Conservation (phyloP, 192 early-diverging fungal genomes). For the Coemansia sp. region DNA sequence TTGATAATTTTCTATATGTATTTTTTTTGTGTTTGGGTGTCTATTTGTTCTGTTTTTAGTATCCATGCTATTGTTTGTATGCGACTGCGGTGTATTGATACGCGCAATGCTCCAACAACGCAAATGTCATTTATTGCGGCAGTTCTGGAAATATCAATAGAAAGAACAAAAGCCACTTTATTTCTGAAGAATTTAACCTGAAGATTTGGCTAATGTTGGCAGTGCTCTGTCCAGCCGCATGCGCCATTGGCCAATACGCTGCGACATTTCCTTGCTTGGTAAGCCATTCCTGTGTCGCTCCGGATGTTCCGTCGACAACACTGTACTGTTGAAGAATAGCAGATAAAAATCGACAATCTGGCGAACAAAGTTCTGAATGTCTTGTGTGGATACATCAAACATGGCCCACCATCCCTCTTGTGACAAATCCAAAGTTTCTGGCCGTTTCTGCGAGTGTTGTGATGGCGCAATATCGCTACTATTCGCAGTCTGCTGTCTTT, state of each 20-base stretch:
- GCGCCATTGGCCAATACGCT: slow-evolving; percentile 44
- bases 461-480: neutral
- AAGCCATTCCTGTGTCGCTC: slow-evolving; percentile 37
- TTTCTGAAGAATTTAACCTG: neutral
- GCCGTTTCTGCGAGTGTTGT: slow-evolving; percentile 8
- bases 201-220: neutral
- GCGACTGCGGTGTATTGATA: too few species aligned
- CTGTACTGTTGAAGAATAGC: slow-evolving; percentile 39
- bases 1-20: neutral
- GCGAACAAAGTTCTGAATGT: slow-evolving; percentile 49
- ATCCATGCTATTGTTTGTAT: neutral
- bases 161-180: too few species aligned
- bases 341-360: slow-evolving; percentile 54
- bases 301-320: slow-evolving; percentile 30
- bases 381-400: slow-evolving; percentile 35
- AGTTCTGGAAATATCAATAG: too few species aligned
- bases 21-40: neutral
- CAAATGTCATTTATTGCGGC: too few species aligned
- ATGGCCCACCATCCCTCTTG: slow-evolving; percentile 33
- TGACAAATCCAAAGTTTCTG: slow-evolving; percentile 19
- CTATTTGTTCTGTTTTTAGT: slow-evolving; percentile 1
- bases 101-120: too few species aligned
- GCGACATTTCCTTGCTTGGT: slow-evolving; percentile 43
- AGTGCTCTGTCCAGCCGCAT: slow-evolving; percentile 18
- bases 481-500: slow-evolving; percentile 1